These are phyloP conservation scores for Starmerella riodocensis DNA, from an alignment of 805 yeast species.

Conservation along the genomic window DNA sequence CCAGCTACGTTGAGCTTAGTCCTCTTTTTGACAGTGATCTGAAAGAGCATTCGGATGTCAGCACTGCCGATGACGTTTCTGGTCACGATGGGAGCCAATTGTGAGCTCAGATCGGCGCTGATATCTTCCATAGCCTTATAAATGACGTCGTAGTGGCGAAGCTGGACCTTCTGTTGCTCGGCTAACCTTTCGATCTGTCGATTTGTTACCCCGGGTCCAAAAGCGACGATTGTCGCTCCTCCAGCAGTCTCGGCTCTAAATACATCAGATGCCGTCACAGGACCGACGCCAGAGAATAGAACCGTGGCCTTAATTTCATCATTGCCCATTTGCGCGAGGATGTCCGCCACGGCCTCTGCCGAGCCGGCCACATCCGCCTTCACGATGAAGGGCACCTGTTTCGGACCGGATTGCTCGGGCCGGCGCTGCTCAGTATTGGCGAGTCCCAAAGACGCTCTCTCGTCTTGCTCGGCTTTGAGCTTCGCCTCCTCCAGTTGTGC, in stretches of 20 bases:
- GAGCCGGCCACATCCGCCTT: slow-evolving; percentile 93
- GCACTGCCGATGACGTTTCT: slow-evolving; percentile 54
- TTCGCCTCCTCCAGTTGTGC: slow-evolving; percentile 35
- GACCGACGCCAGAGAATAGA: slow-evolving; percentile 64
- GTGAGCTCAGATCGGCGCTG: slow-evolving; percentile 44
- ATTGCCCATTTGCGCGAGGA: slow-evolving; percentile 72
- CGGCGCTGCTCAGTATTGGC: slow-evolving; percentile 35
- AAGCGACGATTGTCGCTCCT: slow-evolving; percentile 60
- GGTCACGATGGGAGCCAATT: slow-evolving; percentile 54
- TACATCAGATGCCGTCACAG: slow-evolving; percentile 53
- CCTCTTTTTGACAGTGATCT: slow-evolving; percentile 42
- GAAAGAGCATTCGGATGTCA: slow-evolving; percentile 57
- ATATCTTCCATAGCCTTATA: slow-evolving; percentile 82
- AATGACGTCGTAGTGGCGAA: slow-evolving; percentile 63
- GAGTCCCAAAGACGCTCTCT: slow-evolving; percentile 50
- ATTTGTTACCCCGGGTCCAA: slow-evolving; percentile 59
- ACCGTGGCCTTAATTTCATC: slow-evolving; percentile 65
- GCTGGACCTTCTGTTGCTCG: slow-evolving; percentile 39
- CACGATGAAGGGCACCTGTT: slow-evolving; percentile 48
- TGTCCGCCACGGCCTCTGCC: slow-evolving; percentile 79
- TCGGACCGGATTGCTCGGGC: slow-evolving; percentile 23
- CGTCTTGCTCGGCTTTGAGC: slow-evolving; percentile 41
- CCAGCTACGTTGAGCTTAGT: slow-evolving; percentile 62
- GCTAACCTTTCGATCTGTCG: slow-evolving; percentile 51
- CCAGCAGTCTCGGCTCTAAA: slow-evolving; percentile 55